Evolutionary conservation across 2,329 filamentous ascomycete genomes (phyloP).

Genomic region (Alternaria atra): DNA sequence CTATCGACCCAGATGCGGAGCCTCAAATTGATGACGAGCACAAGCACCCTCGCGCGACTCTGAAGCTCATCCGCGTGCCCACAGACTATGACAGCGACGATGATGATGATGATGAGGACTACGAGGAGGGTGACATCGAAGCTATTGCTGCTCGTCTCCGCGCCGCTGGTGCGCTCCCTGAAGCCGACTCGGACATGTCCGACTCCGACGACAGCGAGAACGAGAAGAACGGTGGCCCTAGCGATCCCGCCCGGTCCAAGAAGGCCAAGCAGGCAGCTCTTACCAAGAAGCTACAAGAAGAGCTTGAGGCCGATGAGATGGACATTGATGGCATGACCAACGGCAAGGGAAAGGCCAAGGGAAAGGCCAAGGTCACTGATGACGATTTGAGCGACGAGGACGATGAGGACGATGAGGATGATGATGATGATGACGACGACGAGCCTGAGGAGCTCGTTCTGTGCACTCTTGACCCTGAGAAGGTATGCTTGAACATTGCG

Average conservation of each 20-base stretch:
- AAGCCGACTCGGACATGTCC: slow-evolving; percentile 49
- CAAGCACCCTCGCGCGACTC: slow-evolving; percentile 76
- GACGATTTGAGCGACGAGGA: slow-evolving; percentile 78
- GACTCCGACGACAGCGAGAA: slow-evolving; percentile 69
- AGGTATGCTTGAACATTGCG: slow-evolving; percentile 68
- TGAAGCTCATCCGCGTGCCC: slow-evolving; percentile 86
- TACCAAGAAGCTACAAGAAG: slow-evolving; percentile 78
- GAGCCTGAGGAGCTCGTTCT: slow-evolving; percentile 89
- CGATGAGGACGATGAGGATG: slow-evolving; percentile 57
- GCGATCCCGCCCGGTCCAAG: slow-evolving; percentile 88
- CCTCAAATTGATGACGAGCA: slow-evolving; percentile 52
- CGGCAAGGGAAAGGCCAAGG: slow-evolving; percentile 60
- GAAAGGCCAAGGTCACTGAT: slow-evolving; percentile 71
- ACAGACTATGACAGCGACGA: slow-evolving; percentile 66
- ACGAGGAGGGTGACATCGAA: slow-evolving; percentile 55
- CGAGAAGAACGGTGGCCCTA: slow-evolving; percentile 86
- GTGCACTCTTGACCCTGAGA: slow-evolving; percentile 93
- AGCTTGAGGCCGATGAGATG: slow-evolving; percentile 75
- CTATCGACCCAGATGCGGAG: slow-evolving; percentile 86
- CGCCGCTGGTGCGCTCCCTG: slow-evolving; percentile 46
- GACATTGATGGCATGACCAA: slow-evolving; percentile 69
- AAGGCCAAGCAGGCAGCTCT: slow-evolving; percentile 82
- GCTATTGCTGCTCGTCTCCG: slow-evolving; percentile 50
- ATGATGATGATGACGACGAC: slow-evolving; percentile 60
- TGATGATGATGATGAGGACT: slow-evolving; percentile 63